A percentile compares a stretch with the other conserved stretches of the same genome.
phyloP scores from a whole-genome alignment of 257 asterid genomes.

The Scutellaria minor region DNA sequence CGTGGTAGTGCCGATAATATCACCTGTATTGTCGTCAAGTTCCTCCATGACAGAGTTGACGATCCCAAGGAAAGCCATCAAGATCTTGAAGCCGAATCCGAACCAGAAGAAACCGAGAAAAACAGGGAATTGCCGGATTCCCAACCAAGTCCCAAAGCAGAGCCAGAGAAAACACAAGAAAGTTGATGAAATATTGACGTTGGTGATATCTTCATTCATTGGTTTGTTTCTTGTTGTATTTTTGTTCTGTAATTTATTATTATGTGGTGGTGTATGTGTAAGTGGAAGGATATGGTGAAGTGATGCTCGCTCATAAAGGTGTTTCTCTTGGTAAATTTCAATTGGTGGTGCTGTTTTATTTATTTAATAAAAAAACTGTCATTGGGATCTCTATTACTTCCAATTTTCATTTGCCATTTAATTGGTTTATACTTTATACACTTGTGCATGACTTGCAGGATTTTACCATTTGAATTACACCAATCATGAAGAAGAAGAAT shows the following conservation, averaged over 20 bases:
- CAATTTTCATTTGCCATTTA: neutral
- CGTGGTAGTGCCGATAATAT: conserved; percentile 98
- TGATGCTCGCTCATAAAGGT: conserved; percentile 30
- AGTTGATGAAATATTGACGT: conserved; percentile 39
- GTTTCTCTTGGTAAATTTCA: conserved; percentile 21
- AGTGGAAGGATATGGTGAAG: neutral
- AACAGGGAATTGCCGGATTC: conserved; percentile 18
- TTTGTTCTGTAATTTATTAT: conserved; percentile 36
- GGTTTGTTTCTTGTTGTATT: conserved; percentile 37
- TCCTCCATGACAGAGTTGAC: conserved; percentile 55
- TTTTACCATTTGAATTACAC: too few species aligned
- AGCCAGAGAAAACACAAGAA: conserved; percentile 30
- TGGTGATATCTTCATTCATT: conserved; percentile 53
- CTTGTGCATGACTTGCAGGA: too few species aligned
- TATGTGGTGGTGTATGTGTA: conserved; percentile 26
- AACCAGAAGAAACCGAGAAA: conserved; percentile 42
- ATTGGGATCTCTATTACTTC: conserved; percentile 8
- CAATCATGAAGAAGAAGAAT: too few species aligned
- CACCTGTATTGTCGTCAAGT: conserved; percentile 94
- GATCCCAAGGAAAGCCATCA: conserved; percentile 38
- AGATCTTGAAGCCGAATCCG: conserved; percentile 34
- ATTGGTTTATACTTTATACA: too few species aligned
- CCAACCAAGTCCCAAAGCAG: conserved; percentile 21
- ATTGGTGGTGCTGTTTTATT: conserved; percentile 19
- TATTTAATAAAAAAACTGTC: conserved; percentile 9